Evolutionary conservation across 805 yeast genomes (phyloP), one percentile per base, ranked within the genome.

Genomic region (Wickerhamiella sergipiensis): DNA sequence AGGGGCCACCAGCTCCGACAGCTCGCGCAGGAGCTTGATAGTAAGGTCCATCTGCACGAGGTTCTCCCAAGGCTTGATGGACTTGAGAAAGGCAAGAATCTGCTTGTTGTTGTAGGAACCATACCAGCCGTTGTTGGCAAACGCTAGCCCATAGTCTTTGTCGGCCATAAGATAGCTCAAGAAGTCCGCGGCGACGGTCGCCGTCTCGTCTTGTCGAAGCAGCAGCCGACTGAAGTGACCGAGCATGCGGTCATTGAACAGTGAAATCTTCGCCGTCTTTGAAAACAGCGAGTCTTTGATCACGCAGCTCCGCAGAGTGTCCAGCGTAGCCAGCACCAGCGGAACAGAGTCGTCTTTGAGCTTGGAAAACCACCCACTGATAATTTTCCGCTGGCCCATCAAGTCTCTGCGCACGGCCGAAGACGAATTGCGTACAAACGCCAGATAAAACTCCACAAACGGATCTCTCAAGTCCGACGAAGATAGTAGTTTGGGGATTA

Each of bases 41-140:
- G 74, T 74, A 17, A 83, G 70, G 13, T 74, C 74, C 51, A 81
- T 67, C 58, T 87, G 95, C 24, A 67, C 53, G 18, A 73, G 75
- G 54, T 84, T 82, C 55, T 84, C 88, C 85, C 94, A 81, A 0
- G 96, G 95, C 58, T 83, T 85, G 59, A 89, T 70, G 29, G 72
- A 68, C 7, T 79, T 78, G 21, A 88, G 61, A 5, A 85, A 65
- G 2, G 80, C 74, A 58, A 78, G 80, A 3, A 86, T 65, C 26
- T 83, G 68, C 61, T 80, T 81, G 64, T 90, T 88, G 60, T 83
- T 76, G 31, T 83, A 69, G 12, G 50, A 53, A 13, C 49, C 45
- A 45, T 57, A 60, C 68, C 70, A 67, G 3, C 61, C 67, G 15
- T 50, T 53, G 39, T 64, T 67, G 7, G 55, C 53, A 43, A 64